Evolutionary conservation across 176 grass and related monocot species (phyloP), one percentile per base, ranked within the genome.

Genomic region (Raddia distichophylla): DNA sequence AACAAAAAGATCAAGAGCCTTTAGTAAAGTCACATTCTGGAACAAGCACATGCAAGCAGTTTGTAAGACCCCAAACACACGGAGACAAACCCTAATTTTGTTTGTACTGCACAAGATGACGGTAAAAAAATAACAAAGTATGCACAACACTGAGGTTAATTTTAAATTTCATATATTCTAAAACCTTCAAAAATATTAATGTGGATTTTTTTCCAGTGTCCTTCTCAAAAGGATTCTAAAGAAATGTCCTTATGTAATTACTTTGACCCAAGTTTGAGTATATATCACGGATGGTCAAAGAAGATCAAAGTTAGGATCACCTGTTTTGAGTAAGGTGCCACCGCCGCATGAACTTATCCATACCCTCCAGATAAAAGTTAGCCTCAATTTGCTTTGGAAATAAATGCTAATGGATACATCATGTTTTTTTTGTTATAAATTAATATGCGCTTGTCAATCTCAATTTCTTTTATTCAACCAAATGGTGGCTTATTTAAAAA

Each of bases 341-440:
- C 42, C 17, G 32, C n/a, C 18, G 16, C 42, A 35, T 54, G 54
- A 17, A 79, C 0, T 57, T 44, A 64, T 8, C 19, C 32, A n/a
- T 56, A 49, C 22, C 37, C 5, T 20, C 10, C 4, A 46, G 10
- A 54, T 20, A 16, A 64, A 73, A 51, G 53, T 33, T 1, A n/a
- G 37, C 45, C 32, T 57, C 5, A 22, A 50, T 60, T 66, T 58
- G 16, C 35, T 27, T 44, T 65, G 2, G 48, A 15, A 51, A 71
- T 73, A 67, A 63, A 76, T 64, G 65, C 57, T 5, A 87, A 87
- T n/a, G 57, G 22, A 58, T 48, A 40, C 60, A 37, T 42, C 18
- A 60, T 17, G 2, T 10, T 7, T 67, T 10, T 53, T 7, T 10
- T 10, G 10, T 69, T 64, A 46, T 68, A 20, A 4, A 71, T 81